Evolutionary conservation across 2,329 filamentous ascomycete genomes (phyloP).

Genomic region (Amylocarpus encephaloides): DNA sequence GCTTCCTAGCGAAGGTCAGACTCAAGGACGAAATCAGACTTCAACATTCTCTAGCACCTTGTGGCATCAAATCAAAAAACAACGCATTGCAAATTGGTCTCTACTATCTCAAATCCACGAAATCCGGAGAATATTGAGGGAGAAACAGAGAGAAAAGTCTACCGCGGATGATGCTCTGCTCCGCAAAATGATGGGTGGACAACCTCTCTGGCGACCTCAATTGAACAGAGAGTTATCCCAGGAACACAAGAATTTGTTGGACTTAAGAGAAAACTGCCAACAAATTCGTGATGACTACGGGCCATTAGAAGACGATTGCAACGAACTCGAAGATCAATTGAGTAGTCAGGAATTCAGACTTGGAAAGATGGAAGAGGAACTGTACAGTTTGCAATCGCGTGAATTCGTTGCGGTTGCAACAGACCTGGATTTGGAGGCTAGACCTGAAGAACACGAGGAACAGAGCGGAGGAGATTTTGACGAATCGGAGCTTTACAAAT

Average conservation of each 20-base stretch:
- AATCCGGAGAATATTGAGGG: constrained; percentile 6
- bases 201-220: not conserved
- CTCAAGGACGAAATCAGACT: not conserved
- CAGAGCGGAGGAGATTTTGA: not conserved
- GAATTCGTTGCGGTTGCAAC: too few species aligned
- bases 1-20: not conserved
- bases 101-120: constrained; percentile 12
- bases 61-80: constrained; percentile 1
- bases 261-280: constrained; percentile 10
- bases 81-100: constrained; percentile 7
- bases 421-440: too few species aligned
- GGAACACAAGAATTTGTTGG: constrained; percentile 1
- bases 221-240: not conserved
- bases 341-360: constrained; percentile 11
- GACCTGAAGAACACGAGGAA: not conserved
- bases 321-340: constrained; percentile 15
- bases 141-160: constrained; percentile 10
- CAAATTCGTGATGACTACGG: constrained; percentile 19
- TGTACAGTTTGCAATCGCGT: constrained; percentile 2
- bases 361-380: constrained; percentile 6
- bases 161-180: constrained; percentile 14
- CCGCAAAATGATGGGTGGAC: not conserved
- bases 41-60: constrained; percentile 5
- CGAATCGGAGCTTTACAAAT: constrained; percentile 4
- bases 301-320: constrained; percentile 20